Evolutionary conservation across 2,329 filamentous ascomycete genomes (phyloP).

Genomic region (Huntiella decipiens): DNA sequence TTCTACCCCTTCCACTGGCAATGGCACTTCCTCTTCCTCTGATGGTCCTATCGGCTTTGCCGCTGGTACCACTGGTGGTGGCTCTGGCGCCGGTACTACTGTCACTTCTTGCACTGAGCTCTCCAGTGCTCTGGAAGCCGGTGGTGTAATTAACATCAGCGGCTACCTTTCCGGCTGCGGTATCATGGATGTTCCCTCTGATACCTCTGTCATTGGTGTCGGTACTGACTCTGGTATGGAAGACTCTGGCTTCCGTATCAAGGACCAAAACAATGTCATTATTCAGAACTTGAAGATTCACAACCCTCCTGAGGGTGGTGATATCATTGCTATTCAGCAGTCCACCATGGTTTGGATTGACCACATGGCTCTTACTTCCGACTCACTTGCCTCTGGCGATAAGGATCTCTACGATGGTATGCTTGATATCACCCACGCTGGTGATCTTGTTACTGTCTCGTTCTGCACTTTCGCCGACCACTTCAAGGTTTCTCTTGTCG

Average conservation of each 20-base stretch:
- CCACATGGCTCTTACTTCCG: slow-evolving; percentile 23
- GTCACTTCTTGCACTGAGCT: slow-evolving; percentile 26
- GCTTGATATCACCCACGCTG: slow-evolving; percentile 25
- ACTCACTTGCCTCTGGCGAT: slow-evolving; percentile 17
- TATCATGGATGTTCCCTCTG: slow-evolving; percentile 26
- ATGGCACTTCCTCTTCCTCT: slow-evolving; percentile 14
- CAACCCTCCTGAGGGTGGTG: slow-evolving; percentile 28
- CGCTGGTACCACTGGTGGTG: slow-evolving; percentile 25
- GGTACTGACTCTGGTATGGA: slow-evolving; percentile 23
- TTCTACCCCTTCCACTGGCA: slow-evolving; percentile 1
- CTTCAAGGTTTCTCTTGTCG: slow-evolving; percentile 38
- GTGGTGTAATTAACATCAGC: slow-evolving; percentile 27
- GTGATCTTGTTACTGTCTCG: slow-evolving; percentile 25
- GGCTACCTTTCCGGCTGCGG: slow-evolving; percentile 24
- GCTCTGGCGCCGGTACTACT: slow-evolving; percentile 24
- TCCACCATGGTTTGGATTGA: slow-evolving; percentile 30
- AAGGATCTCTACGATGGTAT: slow-evolving; percentile 27
- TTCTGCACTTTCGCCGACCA: slow-evolving; percentile 26
- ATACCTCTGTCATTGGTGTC: slow-evolving; percentile 33
- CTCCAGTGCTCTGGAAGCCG: slow-evolving; percentile 19
- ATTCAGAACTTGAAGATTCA: slow-evolving; percentile 35
- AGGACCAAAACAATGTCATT: slow-evolving; percentile 32
- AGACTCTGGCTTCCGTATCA: slow-evolving; percentile 28
- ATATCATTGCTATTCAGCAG: slow-evolving; percentile 30
- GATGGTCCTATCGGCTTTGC: slow-evolving; percentile 16